Base-by-base conservation (phyloP, 352 stramenopile genomes). In the Elongisporangium undulatum region DNA sequence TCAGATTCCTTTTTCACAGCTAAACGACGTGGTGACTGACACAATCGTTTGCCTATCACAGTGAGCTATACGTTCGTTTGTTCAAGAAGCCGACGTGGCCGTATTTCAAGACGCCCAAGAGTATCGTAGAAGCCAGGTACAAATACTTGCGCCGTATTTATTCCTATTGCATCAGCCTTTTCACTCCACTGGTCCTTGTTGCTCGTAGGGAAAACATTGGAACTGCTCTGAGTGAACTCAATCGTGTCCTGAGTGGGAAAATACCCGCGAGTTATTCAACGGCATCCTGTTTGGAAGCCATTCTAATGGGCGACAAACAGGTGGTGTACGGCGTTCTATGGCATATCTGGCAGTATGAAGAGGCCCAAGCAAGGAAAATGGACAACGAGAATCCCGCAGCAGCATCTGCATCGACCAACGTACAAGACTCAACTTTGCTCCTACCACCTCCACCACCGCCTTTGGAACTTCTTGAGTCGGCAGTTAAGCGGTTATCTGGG, bases 241-340 rank as follows among this genome's bases (percentile, higher is more conserved):
- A 15, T 6, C 13, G 17, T 2, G 5, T 64, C n/a, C 7, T 58
- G 16, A 29, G 8, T 41, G 29, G 49, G 15, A 22, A 45, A 3
- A 39, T 78, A 21, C 67, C 59, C 13, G 9, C 29, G 12, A 34
- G 20, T 9, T 72, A 66, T 29, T 29, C 65, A 9, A 68, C 45
- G 19, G 6, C 66, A 71, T 59, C 61, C 49, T 23, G 56, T 76
- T 51, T 21, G 29, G 73, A 79, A n/a, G 68, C 57, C 6, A 66
- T 77, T 24, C 64, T 79, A 4, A 70, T 83, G 24, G 77, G 77
- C 9, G 67, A 89, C 51, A 69, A 68, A 34, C 72, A 86, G 50
- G 59, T 70, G 4, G 66, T 58, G 20, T 87, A 80, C 48, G 75
- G 69, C 5, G 39, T 87, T 20, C 63, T 87, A 16, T 86, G 79